Evolutionary conservation across 1,284 basidiomycete species (phyloP), one percentile per base, ranked within the genome.

Genomic region (Cutaneotrichosporon dermatis): DNA sequence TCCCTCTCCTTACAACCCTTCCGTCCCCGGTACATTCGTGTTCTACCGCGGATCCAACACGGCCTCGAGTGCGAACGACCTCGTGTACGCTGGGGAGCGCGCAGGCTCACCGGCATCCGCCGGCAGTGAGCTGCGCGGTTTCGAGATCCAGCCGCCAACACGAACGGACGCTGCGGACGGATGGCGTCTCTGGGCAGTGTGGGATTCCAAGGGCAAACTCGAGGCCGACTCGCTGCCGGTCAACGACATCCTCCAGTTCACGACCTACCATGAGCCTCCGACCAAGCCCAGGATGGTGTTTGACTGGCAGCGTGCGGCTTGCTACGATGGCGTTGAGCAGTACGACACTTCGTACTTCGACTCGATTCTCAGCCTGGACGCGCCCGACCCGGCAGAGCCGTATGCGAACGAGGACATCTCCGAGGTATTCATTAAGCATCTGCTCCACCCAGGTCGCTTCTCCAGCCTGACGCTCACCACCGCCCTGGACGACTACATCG

Each of bases 321-420:
- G 55, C 3, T 46, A 63, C 42, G 60, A 54, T 48, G 62, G 64
- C 76, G 54, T 86, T 84, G 86, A 90, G 74, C 80, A 87, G 59
- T 81, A 90, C 62, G 90, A 90, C 2, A 88, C 92, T n/a, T 83
- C 86, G 8, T 88, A 89, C 76, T 85, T 95, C 61, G 91, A 94
- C 71, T 88, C 91, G 67, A 81, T 88, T 51, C 82, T 94, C 57
- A 80, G 82, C 83, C 50, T 88, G 83, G 69, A 72, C 15, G 62
- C 70, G n/a, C 88, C 89, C 1, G 78, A 91, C 50, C 66, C 70
- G 7, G 63, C 71, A 4, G 63, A 71, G 34, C 75, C 71, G 1
- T 55, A 66, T 49, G 70, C 73, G 25, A 70, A 74, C 49, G 57
- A 64, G 16, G 73, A 76, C 61, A 74, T 79, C 79, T 57, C 87